These are phyloP conservation scores for Polytolypa hystricis DNA, from an alignment of 2,329 filamentous ascomycete genomes.

Conservation along the genomic window DNA sequence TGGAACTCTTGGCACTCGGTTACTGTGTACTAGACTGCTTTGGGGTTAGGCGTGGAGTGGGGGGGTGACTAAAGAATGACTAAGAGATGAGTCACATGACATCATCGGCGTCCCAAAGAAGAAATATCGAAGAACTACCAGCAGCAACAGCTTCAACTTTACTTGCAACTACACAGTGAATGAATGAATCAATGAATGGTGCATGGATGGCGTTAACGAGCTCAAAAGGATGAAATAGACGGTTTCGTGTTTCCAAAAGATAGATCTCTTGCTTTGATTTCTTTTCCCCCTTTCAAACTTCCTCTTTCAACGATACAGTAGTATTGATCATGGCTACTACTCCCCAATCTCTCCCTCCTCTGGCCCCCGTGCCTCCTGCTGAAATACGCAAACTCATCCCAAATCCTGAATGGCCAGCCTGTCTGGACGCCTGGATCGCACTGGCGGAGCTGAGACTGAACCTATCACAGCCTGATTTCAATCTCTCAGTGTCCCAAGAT, in stretches of 20 bases:
- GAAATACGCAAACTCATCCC: slow-evolving; percentile 56
- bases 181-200: neutral
- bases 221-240: slow-evolving; percentile 32
- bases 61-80: slow-evolving; percentile 9
- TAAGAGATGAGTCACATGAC: neutral
- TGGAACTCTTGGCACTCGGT: slow-evolving; percentile 18
- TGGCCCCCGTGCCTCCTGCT: slow-evolving; percentile 66
- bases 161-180: no score
- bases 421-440: slow-evolving; percentile 63
- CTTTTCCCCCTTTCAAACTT: no score
- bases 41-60: no score
- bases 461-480: slow-evolving; percentile 47
- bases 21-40: slow-evolving; percentile 20
- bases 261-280: no score
- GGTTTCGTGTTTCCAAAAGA: no score
- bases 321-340: no score
- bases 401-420: slow-evolving; percentile 63
- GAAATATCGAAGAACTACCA: no score
- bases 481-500: slow-evolving; percentile 41
- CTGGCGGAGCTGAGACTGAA: slow-evolving; percentile 56
- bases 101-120: slow-evolving; percentile 15
- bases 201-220: no score
- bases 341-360: slow-evolving; percentile 50
- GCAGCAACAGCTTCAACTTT: no score
- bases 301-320: no score